A percentile compares a stretch with the other conserved stretches of the same genome.
Conservation (phyloP, 805 yeast species). For the Lipomyces starkeyi region DNA sequence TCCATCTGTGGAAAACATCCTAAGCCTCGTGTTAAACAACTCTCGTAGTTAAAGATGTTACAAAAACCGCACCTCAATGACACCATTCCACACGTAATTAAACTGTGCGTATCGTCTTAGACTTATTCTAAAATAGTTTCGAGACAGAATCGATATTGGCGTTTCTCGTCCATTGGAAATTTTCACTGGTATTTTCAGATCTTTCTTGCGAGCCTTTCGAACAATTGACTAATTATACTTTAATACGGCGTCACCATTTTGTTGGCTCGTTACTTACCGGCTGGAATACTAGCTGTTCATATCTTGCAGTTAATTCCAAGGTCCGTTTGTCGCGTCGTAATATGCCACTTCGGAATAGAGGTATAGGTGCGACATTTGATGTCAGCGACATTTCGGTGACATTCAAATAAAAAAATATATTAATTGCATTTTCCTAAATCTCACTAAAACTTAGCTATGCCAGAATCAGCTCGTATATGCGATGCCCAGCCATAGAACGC, state of each 20-base stretch:
- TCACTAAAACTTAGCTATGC: neutral
- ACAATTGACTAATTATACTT: neutral
- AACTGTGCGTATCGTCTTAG: neutral
- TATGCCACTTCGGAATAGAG: neutral
- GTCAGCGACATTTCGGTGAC: conserved; percentile 1
- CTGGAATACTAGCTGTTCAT: neutral
- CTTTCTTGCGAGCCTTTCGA: neutral
- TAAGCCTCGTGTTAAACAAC: neutral
- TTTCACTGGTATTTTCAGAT: neutral
- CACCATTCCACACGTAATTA: conserved; percentile 2
- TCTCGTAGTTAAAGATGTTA: neutral
- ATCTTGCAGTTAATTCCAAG: neutral
- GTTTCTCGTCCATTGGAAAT: neutral
- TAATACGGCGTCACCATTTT: neutral
- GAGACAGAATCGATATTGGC: neutral
- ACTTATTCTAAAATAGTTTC: neutral
- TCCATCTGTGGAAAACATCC: conserved; percentile 35
- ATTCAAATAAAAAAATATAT: neutral
- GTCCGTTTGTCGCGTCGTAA: conserved; percentile 1
- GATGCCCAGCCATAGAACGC: no score
- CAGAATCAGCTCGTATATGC: neutral
- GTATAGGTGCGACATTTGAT: neutral
- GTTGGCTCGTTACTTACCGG: neutral
- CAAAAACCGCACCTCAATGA: neutral
- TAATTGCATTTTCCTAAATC: neutral